A percentile compares a stretch with the other conserved stretches of the same genome.
phyloP scores from a whole-genome alignment of 2,329 filamentous ascomycete species.

The Venturia asperata region DNA sequence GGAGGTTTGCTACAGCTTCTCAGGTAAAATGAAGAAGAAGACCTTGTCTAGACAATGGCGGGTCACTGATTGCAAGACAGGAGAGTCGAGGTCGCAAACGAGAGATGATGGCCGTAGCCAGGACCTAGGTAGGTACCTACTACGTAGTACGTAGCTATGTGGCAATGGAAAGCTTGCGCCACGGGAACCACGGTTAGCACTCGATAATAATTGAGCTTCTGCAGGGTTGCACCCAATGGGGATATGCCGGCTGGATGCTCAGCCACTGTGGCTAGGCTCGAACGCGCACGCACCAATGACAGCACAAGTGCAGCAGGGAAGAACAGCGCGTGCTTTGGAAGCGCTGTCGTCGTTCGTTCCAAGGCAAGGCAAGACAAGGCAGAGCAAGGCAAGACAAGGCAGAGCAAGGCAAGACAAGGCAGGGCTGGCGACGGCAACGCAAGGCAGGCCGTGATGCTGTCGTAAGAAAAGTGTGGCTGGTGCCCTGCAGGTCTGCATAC shows the following conservation, averaged over 20 bases:
- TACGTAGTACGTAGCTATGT: too few relatives aligned
- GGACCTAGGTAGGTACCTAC: background rate
- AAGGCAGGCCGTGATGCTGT: background rate
- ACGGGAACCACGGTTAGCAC: background rate
- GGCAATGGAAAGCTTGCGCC: conserved; percentile 11
- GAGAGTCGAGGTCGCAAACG: background rate
- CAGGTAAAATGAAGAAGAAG: background rate
- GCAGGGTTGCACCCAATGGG: background rate
- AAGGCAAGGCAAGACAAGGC: background rate
- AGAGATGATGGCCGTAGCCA: background rate
- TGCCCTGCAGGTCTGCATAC: background rate
- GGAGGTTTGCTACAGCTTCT: background rate
- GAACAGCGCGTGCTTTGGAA: too few relatives aligned
- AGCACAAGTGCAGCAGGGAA: background rate
- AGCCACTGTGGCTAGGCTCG: conserved; percentile 2
- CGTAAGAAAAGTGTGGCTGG: background rate
- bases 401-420: too few relatives aligned
- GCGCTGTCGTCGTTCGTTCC: background rate
- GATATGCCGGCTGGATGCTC: background rate
- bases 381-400: too few relatives aligned
- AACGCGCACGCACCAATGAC: background rate
- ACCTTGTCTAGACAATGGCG: background rate
- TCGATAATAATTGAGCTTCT: background rate
- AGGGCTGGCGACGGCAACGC: too few relatives aligned
- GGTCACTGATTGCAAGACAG: background rate